Evolutionary conservation across 192 early-diverging fungal species (phyloP).

Genomic region (Radiomyces spectabilis): DNA sequence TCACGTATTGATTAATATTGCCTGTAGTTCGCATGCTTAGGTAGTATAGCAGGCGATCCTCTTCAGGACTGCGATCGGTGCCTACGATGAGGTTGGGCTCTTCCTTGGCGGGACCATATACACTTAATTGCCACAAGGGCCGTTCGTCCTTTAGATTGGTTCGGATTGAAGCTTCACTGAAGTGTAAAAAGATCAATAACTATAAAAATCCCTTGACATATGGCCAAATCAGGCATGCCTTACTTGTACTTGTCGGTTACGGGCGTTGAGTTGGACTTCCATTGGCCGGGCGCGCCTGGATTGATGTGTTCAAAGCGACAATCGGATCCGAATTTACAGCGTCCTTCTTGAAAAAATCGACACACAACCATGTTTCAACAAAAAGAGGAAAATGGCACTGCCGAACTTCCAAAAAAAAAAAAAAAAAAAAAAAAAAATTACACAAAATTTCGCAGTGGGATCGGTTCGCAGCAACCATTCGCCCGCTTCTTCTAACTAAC

Average conservation of each 20-base stretch:
- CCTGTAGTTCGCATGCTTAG: conserved; percentile 17
- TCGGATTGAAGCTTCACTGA: conserved; percentile 36
- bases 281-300: conserved; percentile 31
- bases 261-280: conserved; percentile 27
- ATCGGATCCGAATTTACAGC: conserved; percentile 46
- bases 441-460: not conserved
- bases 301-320: conserved; percentile 52
- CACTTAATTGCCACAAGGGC: conserved; percentile 44
- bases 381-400: too few relatives aligned
- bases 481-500: too few relatives aligned
- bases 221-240: conserved; percentile 9
- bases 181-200: not conserved
- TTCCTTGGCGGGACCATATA: conserved; percentile 50
- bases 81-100: conserved; percentile 52
- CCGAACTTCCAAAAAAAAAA: not conserved
- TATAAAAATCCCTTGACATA: too few relatives aligned
- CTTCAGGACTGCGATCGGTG: conserved; percentile 58
- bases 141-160: conserved; percentile 30
- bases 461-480: too few relatives aligned
- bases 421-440: conserved; percentile 1
- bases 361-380: conserved; percentile 15
- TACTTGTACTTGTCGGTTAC: conserved; percentile 34
- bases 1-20: conserved; percentile 21
- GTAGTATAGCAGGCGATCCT: conserved; percentile 47
- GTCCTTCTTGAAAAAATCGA: conserved; percentile 45